Evolutionary conservation across 2,329 filamentous ascomycete genomes (phyloP), one percentile per base, ranked within the genome.

Genomic region (Pseudogymnoascus sp.): DNA sequence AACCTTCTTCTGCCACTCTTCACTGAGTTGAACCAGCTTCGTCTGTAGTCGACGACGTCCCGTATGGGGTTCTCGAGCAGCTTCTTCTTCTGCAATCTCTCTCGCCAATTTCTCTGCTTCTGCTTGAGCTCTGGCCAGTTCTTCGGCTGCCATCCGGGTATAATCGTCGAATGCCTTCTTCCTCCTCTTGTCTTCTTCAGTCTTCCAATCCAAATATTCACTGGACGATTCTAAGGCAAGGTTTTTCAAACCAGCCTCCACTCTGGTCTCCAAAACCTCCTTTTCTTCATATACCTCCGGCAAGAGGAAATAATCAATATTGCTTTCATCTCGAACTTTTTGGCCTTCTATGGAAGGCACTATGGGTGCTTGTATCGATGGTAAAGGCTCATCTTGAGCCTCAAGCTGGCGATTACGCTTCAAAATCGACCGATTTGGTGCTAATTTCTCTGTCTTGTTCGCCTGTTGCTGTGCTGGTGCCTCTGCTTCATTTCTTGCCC

Each of bases 1-100:
- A 19, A 52, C 12, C 15, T 18, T 52, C 9, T 3, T 18, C 5
- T 52, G 45, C 45, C 45, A 52, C 9, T 30, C 45, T 12, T 52
- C 26, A 6, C 15, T 52, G 26, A 52, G 45, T 13, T 52, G 26
- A 18, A 52, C 45, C 26, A 52, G 15, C 45, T 52, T 52, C 45
- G 45, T 52, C 45, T 30, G 45, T 52, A 52, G 26, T 33, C 45
- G 45, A 52, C 45, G 45, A 52, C 45, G 45, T 18, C 45, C 45
- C 15, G 45, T 52, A 52, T 52, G 45, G 9, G 45, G 26, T 33
- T 52, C 45, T 19, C n/a, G 26, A 4, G 26, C 45, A 52, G 45
- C 45, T 19, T 52, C 26, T 30, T 52, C 45, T 13, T 30, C 45
- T 19, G n/a, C n/a, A 19, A 52, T 5, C 26, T 52, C 45, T 13